Evolutionary conservation across 2,329 filamentous ascomycete species (phyloP), one percentile per base, ranked within the genome.

Genomic region (Drechslerella dactyloides): DNA sequence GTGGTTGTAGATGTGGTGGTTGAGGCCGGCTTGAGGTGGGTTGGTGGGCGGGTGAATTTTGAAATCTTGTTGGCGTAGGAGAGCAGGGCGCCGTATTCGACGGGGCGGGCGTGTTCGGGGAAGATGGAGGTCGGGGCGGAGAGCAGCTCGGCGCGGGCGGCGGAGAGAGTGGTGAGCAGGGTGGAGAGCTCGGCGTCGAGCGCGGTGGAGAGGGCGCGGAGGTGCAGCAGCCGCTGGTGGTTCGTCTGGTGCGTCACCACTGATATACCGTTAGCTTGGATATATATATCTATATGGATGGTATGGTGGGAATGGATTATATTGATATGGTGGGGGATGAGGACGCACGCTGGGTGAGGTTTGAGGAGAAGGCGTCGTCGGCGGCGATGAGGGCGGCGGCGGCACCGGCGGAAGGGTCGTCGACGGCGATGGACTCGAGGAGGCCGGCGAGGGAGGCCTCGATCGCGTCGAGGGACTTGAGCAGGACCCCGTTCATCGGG

Each of bases 351-450:
- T 89, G 82, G 75, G 87, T 84, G 1, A 96, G 82, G 2, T 89
- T 86, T 74, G 83, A 81, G 75, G 82, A 84, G 50, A 96, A 84
- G 69, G 88, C 86, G 46, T 84, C 82, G 77, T 96, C 90, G 23
- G 90, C 90, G 6, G 83, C 82, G 17, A 89, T 82, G 8, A 96
- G 85, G 74, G 92, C 89, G 64, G 85, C 82, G 4, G 89, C 89
- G 24, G 88, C 85, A 37, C 83, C 80, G 2, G 85, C 82, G 5
- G 89, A 90, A 0, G 91, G 90, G 76, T 92, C 91, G 80, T 93
- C 93, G 74, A 91, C 90, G 4, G 90, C 84, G 73, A 96, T 89
- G 0, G 90, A 93, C 78, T 92, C 89, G 75, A 92, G 88, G 35
- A 96, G 82, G 27, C 82, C 86, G 11, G 85, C 84, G 19, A 96